phyloP scores from a whole-genome alignment of 768 basidiomycete genomes.

The Boletus subparvulus region DNA sequence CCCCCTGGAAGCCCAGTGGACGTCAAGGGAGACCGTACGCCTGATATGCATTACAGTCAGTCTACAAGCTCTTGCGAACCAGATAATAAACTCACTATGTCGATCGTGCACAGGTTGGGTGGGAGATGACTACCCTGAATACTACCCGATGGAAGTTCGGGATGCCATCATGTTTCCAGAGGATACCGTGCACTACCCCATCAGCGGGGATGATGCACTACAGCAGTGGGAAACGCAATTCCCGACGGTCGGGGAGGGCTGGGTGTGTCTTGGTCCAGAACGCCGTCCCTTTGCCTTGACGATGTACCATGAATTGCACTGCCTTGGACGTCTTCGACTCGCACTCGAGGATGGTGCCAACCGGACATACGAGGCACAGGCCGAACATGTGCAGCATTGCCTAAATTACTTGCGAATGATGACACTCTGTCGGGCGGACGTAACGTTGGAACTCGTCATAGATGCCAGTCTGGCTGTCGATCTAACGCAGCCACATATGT shows the following conservation, averaged over 20 bases:
- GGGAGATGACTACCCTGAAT: slow-evolving; percentile 28
- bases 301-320: slow-evolving; percentile 41
- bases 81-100: not conserved
- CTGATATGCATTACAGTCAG: slow-evolving; percentile 19
- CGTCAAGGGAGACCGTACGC: not conserved
- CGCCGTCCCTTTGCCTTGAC: slow-evolving; percentile 34
- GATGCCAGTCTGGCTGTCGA: slow-evolving; percentile 17
- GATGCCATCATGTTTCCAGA: slow-evolving; percentile 26
- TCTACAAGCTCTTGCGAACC: not conserved
- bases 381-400: slow-evolving; percentile 41
- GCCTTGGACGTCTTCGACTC: slow-evolving; percentile 31
- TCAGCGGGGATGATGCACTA: slow-evolving; percentile 22
- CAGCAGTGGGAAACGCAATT: slow-evolving; percentile 25
- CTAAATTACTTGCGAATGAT: slow-evolving; percentile 48
- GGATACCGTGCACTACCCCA: slow-evolving; percentile 27
- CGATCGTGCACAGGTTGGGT: slow-evolving; percentile 18
- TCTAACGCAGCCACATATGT: slow-evolving; percentile 24
- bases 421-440: slow-evolving; percentile 46
- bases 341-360: slow-evolving; percentile 20
- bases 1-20: not conserved
- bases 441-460: slow-evolving; percentile 46
- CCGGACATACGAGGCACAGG: slow-evolving; percentile 15
- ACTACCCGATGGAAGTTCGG: slow-evolving; percentile 25
- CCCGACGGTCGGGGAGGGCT: slow-evolving; percentile 18
- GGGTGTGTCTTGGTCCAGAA: slow-evolving; percentile 29